These are phyloP conservation scores for Hemisphaericaspora xylanilytica DNA, from an alignment of 1,139 yeast species.

Conservation along the genomic window DNA sequence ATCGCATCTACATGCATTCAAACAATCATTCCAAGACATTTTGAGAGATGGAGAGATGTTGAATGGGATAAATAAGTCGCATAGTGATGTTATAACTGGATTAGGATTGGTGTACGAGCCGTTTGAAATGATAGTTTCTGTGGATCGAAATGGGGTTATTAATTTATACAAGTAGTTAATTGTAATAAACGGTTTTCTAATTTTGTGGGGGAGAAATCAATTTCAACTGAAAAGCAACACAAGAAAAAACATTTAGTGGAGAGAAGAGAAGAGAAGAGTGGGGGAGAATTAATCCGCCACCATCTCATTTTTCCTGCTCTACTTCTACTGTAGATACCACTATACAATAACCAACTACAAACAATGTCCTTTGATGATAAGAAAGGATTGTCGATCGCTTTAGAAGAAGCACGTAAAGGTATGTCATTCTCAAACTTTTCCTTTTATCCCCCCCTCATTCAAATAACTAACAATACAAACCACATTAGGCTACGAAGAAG, in stretches of 20 bases:
- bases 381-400: conserved; percentile 65
- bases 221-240: not conserved
- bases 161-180: conserved; percentile 59
- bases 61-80: not conserved
- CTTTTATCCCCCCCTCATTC: not conserved
- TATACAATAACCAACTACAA: too few species aligned
- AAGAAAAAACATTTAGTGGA: too few species aligned
- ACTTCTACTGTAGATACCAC: too few species aligned
- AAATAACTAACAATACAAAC: conserved; percentile 9
- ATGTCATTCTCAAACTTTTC: conserved; percentile 18
- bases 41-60: conserved; percentile 1
- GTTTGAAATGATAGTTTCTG: conserved; percentile 59
- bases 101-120: conserved; percentile 49
- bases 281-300: too few species aligned
- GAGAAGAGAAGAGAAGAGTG: too few species aligned
- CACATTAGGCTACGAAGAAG: conserved; percentile 58
- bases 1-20: not conserved
- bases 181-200: conserved; percentile 8
- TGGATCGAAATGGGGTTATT: conserved; percentile 60
- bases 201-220: not conserved
- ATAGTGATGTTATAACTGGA: conserved; percentile 48
- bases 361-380: conserved; percentile 57
- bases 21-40: conserved; percentile 1
- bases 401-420: conserved; percentile 69
- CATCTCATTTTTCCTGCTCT: too few species aligned